Evolutionary conservation across 176 grass and related monocot species (phyloP).

Genomic region (Microstegium vimineum): DNA sequence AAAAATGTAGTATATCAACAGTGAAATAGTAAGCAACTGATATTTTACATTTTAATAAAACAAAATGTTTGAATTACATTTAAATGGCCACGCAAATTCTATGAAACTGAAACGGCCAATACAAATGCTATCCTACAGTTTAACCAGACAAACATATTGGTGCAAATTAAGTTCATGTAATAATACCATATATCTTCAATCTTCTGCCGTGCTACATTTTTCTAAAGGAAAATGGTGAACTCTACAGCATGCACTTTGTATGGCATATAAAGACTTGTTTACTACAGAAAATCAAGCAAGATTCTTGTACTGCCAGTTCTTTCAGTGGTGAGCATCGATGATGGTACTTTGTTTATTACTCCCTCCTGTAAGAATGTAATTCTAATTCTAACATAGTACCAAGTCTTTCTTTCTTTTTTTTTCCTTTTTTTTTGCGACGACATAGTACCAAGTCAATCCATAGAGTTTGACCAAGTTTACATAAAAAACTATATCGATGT

Average conservation of each 20-base stretch:
- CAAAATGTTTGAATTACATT: neutral
- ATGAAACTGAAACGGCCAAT: neutral
- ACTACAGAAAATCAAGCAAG: neutral
- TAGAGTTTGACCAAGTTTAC: neutral
- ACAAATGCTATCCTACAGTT: neutral
- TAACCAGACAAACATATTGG: neutral
- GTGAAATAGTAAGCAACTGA: neutral
- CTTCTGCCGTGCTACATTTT: neutral
- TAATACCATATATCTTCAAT: neutral
- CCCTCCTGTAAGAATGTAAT: neutral
- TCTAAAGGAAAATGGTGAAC: neutral
- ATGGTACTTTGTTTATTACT: conserved; percentile 9
- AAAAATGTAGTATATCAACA: neutral
- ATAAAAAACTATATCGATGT: neutral
- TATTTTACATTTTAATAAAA: neutral
- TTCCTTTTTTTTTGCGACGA: too few species aligned
- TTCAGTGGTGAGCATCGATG: conserved; percentile 14
- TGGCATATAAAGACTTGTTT: neutral
- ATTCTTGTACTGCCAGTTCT: neutral
- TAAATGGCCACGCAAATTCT: neutral
- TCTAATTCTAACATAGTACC: neutral
- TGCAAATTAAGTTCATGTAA: neutral
- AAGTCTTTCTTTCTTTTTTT: too few species aligned
- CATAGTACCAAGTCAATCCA: neutral
- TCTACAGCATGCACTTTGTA: neutral